A percentile compares a stretch with the other conserved stretches of the same genome.
Evolutionary conservation across 441 rosid species (phyloP).

Genomic region (Pelargonium myrrhifolium): DNA sequence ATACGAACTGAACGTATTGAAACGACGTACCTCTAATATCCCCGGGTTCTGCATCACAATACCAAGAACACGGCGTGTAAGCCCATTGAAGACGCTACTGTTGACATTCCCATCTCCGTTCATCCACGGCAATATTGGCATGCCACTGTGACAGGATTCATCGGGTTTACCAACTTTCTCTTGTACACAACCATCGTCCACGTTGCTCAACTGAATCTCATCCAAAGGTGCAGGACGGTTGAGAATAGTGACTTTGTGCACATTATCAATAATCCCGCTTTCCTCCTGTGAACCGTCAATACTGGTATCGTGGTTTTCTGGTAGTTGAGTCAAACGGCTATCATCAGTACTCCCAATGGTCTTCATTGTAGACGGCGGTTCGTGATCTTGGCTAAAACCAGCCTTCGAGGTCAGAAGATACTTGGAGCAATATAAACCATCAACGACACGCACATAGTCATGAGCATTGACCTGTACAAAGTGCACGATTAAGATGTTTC

Average conservation of each 20-base stretch:
- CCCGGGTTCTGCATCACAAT: conserved; percentile 88
- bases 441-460: conserved; percentile 60
- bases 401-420: conserved; percentile 49
- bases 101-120: conserved; percentile 83
- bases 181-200: conserved; percentile 26
- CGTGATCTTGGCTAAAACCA: conserved; percentile 30
- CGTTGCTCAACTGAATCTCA: conserved; percentile 27
- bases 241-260: conserved; percentile 81
- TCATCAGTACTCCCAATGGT: conserved; percentile 29
- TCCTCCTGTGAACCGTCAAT: conserved; percentile 25
- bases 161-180: conserved; percentile 23
- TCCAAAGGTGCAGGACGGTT: conserved; percentile 44
- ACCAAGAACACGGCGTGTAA: conserved; percentile 71
- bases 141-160: conserved; percentile 28
- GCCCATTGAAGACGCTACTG: conserved; percentile 57
- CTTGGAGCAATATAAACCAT: conserved; percentile 75
- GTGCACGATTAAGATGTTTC: conserved; percentile 10
- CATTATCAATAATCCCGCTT: conserved; percentile 27
- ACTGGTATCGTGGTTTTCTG: conserved; percentile 27
- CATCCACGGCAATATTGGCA: conserved; percentile 86
- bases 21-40: conserved; percentile 58
- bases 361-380: conserved; percentile 26
- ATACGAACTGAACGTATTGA: conserved; percentile 14
- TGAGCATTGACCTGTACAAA: conserved; percentile 54
- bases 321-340: conserved; percentile 3